Evolutionary conservation across 1,284 basidiomycete species (phyloP).

Genomic region (Vanrija humicola): DNA sequence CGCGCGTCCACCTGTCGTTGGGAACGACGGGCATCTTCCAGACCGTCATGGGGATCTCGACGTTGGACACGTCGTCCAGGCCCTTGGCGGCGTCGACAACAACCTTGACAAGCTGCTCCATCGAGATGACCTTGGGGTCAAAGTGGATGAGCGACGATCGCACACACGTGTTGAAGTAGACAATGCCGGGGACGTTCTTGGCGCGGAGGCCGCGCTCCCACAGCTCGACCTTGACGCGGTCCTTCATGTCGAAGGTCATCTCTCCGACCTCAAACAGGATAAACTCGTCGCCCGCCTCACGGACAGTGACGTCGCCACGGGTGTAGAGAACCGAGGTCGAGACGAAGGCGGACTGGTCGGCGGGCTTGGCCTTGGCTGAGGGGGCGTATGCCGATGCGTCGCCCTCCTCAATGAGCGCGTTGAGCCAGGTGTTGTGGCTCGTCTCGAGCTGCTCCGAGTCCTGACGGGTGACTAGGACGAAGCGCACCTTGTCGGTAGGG

Average conservation of each 20-base stretch:
- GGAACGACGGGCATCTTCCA: slow-evolving; percentile 62
- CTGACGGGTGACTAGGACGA: slow-evolving; percentile 52
- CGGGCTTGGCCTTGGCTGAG: slow-evolving; percentile 1
- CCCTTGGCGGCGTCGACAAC: slow-evolving; percentile 29
- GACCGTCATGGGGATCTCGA: slow-evolving; percentile 55
- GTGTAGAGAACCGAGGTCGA: slow-evolving; percentile 9
- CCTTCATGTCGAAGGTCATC: slow-evolving; percentile 54
- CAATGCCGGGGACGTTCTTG: slow-evolving; percentile 47
- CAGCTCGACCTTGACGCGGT: slow-evolving; percentile 58
- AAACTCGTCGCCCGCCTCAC: slow-evolving; percentile 57
- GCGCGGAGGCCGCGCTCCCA: slow-evolving; percentile 53
- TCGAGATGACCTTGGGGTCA: slow-evolving; percentile 51
- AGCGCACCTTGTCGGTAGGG: slow-evolving; percentile 33
- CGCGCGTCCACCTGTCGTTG: slow-evolving; percentile 59
- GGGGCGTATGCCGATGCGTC: neutral
- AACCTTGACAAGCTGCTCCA: slow-evolving; percentile 49
- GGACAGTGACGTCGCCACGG: slow-evolving; percentile 12
- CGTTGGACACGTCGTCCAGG: slow-evolving; percentile 20
- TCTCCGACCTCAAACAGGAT: slow-evolving; percentile 61
- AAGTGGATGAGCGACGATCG: slow-evolving; percentile 60
- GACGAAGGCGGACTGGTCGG: no score
- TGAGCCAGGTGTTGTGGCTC: slow-evolving; percentile 14
- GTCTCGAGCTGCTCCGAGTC: slow-evolving; percentile 7
- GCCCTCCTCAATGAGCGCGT: neutral
- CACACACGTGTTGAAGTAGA: slow-evolving; percentile 57